phyloP scores from a whole-genome alignment of 164 flowering plant genomes.

The Protea cynaroides region DNA sequence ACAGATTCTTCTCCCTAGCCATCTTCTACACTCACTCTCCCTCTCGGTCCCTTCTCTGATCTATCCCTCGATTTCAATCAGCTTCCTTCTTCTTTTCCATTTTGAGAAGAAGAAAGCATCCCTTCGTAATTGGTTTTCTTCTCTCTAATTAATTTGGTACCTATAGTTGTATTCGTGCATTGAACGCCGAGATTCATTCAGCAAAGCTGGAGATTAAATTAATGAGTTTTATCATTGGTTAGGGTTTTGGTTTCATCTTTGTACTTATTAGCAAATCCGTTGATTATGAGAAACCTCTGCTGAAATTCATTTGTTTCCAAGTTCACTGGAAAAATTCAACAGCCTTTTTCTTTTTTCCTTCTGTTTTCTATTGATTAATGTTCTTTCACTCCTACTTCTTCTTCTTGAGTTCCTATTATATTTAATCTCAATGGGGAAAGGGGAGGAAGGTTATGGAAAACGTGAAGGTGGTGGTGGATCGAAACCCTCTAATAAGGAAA shows the following conservation, averaged over 20 bases:
- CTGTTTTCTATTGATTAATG: too few relatives aligned
- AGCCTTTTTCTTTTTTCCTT: too few relatives aligned
- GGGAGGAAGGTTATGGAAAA: slow-evolving; percentile 32
- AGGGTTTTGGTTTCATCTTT: neutral
- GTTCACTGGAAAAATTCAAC: neutral
- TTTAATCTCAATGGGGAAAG: slow-evolving; percentile 31
- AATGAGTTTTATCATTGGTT: neutral
- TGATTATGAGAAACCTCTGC: neutral
- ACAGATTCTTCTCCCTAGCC: too few relatives aligned
- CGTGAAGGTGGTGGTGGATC: neutral
- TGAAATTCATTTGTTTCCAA: neutral
- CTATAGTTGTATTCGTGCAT: neutral
- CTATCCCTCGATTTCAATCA: too few relatives aligned
- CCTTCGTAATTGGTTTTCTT: too few relatives aligned
- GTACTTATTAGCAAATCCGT: neutral
- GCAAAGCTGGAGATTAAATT: neutral
- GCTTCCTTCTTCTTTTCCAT: too few relatives aligned
- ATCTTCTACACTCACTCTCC: too few relatives aligned
- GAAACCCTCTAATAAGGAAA: neutral
- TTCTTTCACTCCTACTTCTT: neutral
- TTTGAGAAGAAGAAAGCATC: too few relatives aligned
- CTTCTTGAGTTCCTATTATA: neutral
- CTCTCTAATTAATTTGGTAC: too few relatives aligned
- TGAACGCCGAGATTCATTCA: neutral
- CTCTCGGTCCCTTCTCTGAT: too few relatives aligned